These are phyloP conservation scores for Silene latifolia DNA, from an alignment of 148 eudicot genomes.

Conservation along the genomic window DNA sequence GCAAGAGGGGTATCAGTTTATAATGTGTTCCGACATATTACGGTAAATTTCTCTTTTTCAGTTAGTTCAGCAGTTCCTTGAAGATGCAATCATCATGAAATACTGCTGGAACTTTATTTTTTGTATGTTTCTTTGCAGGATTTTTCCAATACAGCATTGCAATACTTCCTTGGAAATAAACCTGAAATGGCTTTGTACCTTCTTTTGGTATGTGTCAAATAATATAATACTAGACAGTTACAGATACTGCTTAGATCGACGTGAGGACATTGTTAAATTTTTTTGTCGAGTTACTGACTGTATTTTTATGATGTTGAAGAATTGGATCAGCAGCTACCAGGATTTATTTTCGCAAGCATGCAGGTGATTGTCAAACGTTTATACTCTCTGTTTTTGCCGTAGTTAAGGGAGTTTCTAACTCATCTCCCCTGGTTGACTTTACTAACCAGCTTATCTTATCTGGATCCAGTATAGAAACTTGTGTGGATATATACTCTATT, in stretches of 20 bases:
- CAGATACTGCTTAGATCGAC: not conserved
- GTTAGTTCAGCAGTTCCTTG: not conserved
- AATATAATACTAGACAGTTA: not conserved
- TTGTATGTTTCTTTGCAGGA: constrained; percentile 44
- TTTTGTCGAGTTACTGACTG: constrained; percentile 19
- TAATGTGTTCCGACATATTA: constrained; percentile 63
- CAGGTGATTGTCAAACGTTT: constrained; percentile 44
- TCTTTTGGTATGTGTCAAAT: constrained; percentile 49
- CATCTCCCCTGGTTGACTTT: no score
- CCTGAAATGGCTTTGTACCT: constrained; percentile 53
- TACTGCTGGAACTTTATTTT: not conserved
- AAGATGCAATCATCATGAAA: not conserved
- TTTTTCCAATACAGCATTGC: constrained; percentile 76
- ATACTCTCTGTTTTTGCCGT: no score
- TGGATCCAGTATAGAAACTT: no score
- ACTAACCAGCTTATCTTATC: no score
- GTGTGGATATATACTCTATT: not conserved
- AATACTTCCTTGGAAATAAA: constrained; percentile 57
- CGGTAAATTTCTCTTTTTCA: constrained; percentile 43
- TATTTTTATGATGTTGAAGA: constrained; percentile 39
- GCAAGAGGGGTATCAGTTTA: constrained; percentile 74
- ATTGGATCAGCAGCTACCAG: constrained; percentile 74
- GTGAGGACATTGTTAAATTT: not conserved
- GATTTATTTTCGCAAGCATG: constrained; percentile 63
- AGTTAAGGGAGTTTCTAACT: not conserved